Base-by-base conservation (phyloP, 352 stramenopile species). In the Globisporangium solare region DNA sequence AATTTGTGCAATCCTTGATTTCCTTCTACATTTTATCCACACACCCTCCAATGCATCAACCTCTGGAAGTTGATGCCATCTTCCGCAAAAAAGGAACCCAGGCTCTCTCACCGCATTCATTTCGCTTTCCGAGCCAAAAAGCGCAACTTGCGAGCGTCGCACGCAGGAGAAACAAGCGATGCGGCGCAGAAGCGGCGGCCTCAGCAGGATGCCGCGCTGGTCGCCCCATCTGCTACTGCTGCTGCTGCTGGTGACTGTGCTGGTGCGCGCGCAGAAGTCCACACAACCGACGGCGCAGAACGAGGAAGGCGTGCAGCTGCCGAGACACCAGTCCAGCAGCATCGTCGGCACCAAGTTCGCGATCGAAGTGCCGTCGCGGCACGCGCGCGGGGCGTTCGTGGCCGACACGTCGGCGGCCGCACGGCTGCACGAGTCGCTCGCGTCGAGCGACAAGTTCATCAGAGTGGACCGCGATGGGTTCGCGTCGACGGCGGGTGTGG, bases 341-440 rank as follows among this genome's bases (percentile, higher is more conserved):
- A 20, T 22, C 31, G 42, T 11, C 15, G 35, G 39, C 41, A 18
- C 21, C 22, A 21, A 43, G 47, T 35, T 47, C 47, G 21, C 47
- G 22, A 51, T 53, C 43, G 57, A 63, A 32, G 7, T 63, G 15
- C 57, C 57, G 22, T 58, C 50, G 22, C 42, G 32, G 10, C 57
- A 63, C 20, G 49, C 53, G 22, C 57, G 31, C 12, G 20, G 43
- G 3, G 57, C 50, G 22, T 45, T 63, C 17, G 42, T 52, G 15
- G 20, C 45, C 12, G 50, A 63, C 13, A 58, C 48, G 7, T 46
- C 57, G 31, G 8, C 50, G 39, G 12, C 39, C 12, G 17, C 39
- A 13, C 39, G 39, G 5, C 39, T 43, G 13, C 39, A 18, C 39
- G 13, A 43, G 39, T 11, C 39, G 39, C 39, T 43, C 7, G 13